These are phyloP conservation scores for Scytalidium sp. DNA, from an alignment of 2,329 filamentous ascomycete species.

Conservation along the genomic window DNA sequence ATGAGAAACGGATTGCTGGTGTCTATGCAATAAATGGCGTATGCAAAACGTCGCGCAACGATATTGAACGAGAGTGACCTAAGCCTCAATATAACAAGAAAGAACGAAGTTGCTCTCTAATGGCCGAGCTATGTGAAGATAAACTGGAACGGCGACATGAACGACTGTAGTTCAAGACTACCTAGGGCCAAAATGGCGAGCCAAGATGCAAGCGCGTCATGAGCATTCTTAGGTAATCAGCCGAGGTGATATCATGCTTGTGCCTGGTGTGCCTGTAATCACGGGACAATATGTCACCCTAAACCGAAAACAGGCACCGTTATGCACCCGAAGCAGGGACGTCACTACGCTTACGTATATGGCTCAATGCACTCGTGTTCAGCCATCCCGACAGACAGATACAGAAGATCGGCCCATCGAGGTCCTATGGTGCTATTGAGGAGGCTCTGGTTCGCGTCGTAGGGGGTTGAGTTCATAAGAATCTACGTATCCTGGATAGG, in stretches of 20 bases:
- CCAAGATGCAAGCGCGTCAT: no score
- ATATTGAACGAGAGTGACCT: no score
- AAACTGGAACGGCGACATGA: neutral
- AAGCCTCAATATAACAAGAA: neutral
- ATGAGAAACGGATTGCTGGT: neutral
- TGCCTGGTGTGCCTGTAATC: no score
- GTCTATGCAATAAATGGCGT: neutral
- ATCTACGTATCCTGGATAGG: slow-evolving; percentile 20
- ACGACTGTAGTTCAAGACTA: neutral
- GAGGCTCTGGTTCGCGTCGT: slow-evolving; percentile 9
- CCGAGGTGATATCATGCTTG: no score
- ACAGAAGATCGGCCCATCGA: neutral
- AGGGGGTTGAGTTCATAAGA: slow-evolving; percentile 7
- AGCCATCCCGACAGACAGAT: neutral
- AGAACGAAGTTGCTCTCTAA: neutral
- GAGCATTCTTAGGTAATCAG: no score
- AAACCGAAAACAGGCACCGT: no score
- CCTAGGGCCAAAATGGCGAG: no score
- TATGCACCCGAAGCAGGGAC: no score
- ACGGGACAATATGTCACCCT: no score
- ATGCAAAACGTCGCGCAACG: no score
- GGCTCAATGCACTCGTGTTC: neutral
- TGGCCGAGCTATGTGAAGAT: neutral
- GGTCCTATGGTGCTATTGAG: neutral
- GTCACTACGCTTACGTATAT: no score